Percentiles rank a stretch among this genome's conserved stretches.
phyloP scores from a whole-genome alignment of 306 rosid species.

The Sicyos baderoa region DNA sequence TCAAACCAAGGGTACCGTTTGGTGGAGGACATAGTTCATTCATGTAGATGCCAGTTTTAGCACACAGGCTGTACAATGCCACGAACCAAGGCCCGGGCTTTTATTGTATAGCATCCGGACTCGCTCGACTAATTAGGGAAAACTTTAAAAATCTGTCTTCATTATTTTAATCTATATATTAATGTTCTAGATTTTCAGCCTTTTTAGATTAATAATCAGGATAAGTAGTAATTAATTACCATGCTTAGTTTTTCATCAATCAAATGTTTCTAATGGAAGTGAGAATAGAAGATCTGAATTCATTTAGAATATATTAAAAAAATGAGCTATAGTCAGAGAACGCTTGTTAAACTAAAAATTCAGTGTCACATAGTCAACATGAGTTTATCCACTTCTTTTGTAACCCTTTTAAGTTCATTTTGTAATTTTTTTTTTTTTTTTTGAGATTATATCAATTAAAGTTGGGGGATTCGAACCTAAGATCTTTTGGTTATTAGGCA shows the following conservation, averaged over 20 bases:
- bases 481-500: too few species aligned
- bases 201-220: background rate
- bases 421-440: too few species aligned
- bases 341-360: background rate
- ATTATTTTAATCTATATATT: too few species aligned
- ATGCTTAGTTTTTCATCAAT: background rate
- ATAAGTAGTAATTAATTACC: background rate
- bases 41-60: slow-evolving; percentile 23
- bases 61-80: background rate
- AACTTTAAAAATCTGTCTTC: background rate
- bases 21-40: slow-evolving; percentile 80
- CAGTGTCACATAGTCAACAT: background rate
- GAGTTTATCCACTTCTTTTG: too few species aligned
- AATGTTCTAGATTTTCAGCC: background rate
- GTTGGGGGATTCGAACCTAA: too few species aligned
- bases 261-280: background rate
- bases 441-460: too few species aligned
- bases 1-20: slow-evolving; percentile 71
- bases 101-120: background rate
- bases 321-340: background rate
- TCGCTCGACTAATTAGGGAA: too few species aligned
- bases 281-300: background rate
- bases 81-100: background rate
- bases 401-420: too few species aligned
- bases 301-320: background rate